These are phyloP conservation scores for Citrus maxima DNA, from an alignment of 345 rosid genomes.

Conservation along the genomic window DNA sequence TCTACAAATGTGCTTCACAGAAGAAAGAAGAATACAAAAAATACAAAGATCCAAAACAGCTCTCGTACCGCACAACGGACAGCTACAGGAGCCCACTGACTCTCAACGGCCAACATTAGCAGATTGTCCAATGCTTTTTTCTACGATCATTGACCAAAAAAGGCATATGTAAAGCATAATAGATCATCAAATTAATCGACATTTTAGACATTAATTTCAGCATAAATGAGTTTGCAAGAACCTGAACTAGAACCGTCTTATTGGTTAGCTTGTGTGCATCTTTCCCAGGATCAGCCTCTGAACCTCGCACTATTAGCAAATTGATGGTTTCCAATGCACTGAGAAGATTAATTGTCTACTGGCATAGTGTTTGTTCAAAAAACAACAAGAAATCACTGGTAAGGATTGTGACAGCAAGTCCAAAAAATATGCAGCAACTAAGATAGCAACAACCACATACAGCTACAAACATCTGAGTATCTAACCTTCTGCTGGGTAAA, in stretches of 20 bases:
- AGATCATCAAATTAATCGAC: neutral
- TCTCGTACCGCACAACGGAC: slow-evolving; percentile 77
- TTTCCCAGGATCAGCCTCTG: slow-evolving; percentile 63
- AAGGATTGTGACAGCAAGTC: slow-evolving; percentile 25
- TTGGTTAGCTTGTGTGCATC: slow-evolving; percentile 80
- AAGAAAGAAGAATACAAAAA: slow-evolving; percentile 2
- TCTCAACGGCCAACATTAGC: slow-evolving; percentile 86
- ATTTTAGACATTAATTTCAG: neutral
- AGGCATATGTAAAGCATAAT: slow-evolving; percentile 10
- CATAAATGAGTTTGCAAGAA: slow-evolving; percentile 23
- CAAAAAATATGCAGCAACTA: neutral
- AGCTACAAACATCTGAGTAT: slow-evolving; percentile 31
- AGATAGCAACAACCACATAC: neutral
- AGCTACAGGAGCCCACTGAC: slow-evolving; percentile 93
- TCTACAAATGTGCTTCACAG: neutral
- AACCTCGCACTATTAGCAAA: slow-evolving; percentile 72
- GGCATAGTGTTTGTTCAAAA: slow-evolving; percentile 52
- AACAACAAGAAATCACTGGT: slow-evolving; percentile 37
- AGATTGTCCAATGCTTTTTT: slow-evolving; percentile 78
- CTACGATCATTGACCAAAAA: slow-evolving; percentile 37
- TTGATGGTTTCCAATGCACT: slow-evolving; percentile 80
- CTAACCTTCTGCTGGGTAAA: slow-evolving; percentile 98
- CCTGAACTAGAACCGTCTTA: slow-evolving; percentile 88
- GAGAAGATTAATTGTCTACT: slow-evolving; percentile 96
- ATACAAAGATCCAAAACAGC: slow-evolving; percentile 5